phyloP scores from a whole-genome alignment of 345 rosid species.

The Zanthoxylum bungeanum region DNA sequence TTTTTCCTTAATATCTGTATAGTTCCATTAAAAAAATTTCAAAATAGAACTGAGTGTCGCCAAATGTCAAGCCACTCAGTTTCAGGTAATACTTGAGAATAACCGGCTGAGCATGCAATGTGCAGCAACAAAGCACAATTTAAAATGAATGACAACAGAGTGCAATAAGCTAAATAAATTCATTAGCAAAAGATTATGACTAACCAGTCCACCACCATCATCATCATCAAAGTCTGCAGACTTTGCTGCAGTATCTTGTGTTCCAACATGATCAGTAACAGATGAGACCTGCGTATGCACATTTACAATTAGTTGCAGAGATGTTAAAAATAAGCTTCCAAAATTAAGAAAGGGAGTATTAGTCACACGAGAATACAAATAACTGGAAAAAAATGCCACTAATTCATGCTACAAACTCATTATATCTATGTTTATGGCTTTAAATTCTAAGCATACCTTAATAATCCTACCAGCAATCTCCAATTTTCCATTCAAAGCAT shows the following conservation, averaged over 20 bases:
- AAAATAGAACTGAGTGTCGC: not conserved
- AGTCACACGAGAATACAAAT: not conserved
- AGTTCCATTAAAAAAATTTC: not conserved
- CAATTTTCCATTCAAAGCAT: conserved; percentile 79
- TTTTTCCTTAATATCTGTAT: not conserved
- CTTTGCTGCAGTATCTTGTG: conserved; percentile 70
- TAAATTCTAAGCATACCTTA: conserved; percentile 48
- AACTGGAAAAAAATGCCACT: not conserved
- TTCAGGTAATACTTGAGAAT: conserved; percentile 4
- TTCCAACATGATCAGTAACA: conserved; percentile 79
- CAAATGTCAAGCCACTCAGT: not conserved
- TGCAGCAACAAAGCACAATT: not conserved
- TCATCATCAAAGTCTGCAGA: conserved; percentile 96
- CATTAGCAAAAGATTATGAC: conserved; percentile 15
- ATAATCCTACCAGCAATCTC: conserved; percentile 88
- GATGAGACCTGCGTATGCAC: conserved; percentile 61
- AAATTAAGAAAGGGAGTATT: not conserved
- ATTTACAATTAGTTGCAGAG: conserved; percentile 10
- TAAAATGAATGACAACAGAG: not conserved
- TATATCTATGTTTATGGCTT: not conserved
- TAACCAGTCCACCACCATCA: conserved; percentile 94
- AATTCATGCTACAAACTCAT: conserved; percentile 2
- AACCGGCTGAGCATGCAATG: not conserved
- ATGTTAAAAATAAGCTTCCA: not conserved
- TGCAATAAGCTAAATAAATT: not conserved